Base-by-base conservation (phyloP, 306 rosid species). In the Cicer bijugum region DNA sequence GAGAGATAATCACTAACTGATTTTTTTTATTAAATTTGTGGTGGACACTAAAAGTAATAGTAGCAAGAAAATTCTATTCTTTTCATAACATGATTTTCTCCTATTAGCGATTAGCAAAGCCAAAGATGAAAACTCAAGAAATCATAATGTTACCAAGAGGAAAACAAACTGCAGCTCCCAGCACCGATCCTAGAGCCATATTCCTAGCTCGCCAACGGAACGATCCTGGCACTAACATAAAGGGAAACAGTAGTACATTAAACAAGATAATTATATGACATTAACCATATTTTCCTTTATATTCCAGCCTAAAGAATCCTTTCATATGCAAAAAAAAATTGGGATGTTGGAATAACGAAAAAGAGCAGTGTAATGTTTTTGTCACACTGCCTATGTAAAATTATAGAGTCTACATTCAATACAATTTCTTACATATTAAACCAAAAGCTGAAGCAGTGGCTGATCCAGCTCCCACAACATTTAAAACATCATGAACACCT, bases 381-480 rank as follows among this genome's bases (percentile, higher is more conserved):
- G 23, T 42, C 58, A 64, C 61, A 33, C 42, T 16, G 7, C 61
- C 35, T 64, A 65, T 19, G 55, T 33, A 76, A 72, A 42, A 72
- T 75, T 28, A 12, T 7, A 38, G 33, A 11, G 61, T 71, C 43
- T 35, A 62, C 50, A 33, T 61, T 59, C 6, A 53, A 59, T 56
- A 57, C 70, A 67, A 73, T 44, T 82, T 81, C 96, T 42, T 91
- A 94, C 99, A 55, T 79, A 94, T 84, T 82, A 91, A 80, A 77
- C 97, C 99, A 71, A 91, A 94, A 59, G 91, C 82, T 14, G 99
- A 91, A 59, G 97, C 96, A 52, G 99, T 91, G 66, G 95, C 96
- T 72, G 99, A 94, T 69, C 99, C 96, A 78, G 97, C 99, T 76
- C 91, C 99, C 69, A 78, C 91, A 80, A 89, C 83, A 75, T 94